Evolutionary conservation across 2,329 filamentous ascomycete genomes (phyloP).

Genomic region (Fulvia fulva): DNA sequence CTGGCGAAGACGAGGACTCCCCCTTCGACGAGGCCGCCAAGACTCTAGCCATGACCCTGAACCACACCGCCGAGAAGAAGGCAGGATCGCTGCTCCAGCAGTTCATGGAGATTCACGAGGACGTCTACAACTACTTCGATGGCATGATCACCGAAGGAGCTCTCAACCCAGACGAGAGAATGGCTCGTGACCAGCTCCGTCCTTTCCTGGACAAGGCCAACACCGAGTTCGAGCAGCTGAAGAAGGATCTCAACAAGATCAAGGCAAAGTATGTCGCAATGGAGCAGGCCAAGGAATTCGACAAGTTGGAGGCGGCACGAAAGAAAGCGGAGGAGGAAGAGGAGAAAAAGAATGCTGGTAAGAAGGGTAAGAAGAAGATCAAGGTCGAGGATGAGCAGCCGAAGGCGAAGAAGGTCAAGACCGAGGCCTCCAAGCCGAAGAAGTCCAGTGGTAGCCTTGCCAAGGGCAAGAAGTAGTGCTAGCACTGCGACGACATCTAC

Average conservation of each 20-base stretch:
- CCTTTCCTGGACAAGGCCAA: not conserved
- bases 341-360: no score
- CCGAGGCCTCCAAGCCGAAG: no score
- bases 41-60: not conserved
- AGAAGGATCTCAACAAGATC: conserved; percentile 5
- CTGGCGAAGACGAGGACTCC: no score
- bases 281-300: not conserved
- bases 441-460: no score
- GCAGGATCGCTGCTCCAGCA: not conserved
- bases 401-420: no score
- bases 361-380: no score
- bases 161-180: not conserved
- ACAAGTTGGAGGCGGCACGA: no score
- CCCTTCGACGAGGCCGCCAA: not conserved
- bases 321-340: no score
- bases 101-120: not conserved
- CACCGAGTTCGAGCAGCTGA: conserved; percentile 2
- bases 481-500: no score
- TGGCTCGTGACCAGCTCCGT: not conserved
- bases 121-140: conserved; percentile 1
- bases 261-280: not conserved
- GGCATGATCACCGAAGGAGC: not conserved
- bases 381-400: not conserved
- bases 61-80: not conserved
- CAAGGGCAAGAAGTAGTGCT: no score